Evolutionary conservation across 2,329 filamentous ascomycete genomes (phyloP), one percentile per base, ranked within the genome.

Genomic region (Diaporthe destruens): DNA sequence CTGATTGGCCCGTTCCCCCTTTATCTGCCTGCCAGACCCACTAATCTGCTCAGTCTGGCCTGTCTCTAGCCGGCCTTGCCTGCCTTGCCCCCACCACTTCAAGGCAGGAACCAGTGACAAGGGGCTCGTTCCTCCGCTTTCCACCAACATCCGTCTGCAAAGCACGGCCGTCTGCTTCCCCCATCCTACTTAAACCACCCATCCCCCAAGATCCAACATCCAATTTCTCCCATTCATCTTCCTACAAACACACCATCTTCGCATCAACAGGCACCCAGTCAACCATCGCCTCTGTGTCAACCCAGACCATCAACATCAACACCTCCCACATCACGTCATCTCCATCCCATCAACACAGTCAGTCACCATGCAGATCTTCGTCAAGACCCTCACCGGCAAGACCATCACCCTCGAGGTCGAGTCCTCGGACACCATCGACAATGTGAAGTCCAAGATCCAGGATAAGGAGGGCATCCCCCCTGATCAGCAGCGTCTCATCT

Each of bases 391-490:
- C 74, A 98, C 95, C 82, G 95, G 95, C 79, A 98, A 98, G 89
- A 98, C 95, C 68, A 97, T 97, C 81, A 97, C 95, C 8, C 87
- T 97, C 2, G 94, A 97, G 85, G 94, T 97, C 0, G 94, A 97
- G 83, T 95, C 92, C 0, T 93, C 91, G 0, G 95, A 97, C 79
- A 97, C 95, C 53, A 97, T 97, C 84, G 95, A 98, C 87, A 98
- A 98, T 75, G 95, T 98, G 51, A 98, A 98, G 91, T 91, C 89
- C 66, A 98, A 98, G 90, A 98, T 98, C 55, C 95, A 98, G 84
- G 95, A 98, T 80, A 98, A 98, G 90, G 95, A 98, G 84, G 95
- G 95, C 34, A 98, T 98, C 71, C 96, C 95, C 59, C 95, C 95
- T 14, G 95, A 98, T 81, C 95, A 98, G 85, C 95, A 98, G 87